Base-by-base conservation (phyloP, 2,329 filamentous ascomycete species). In the Aspergillus novoparasiticus region DNA sequence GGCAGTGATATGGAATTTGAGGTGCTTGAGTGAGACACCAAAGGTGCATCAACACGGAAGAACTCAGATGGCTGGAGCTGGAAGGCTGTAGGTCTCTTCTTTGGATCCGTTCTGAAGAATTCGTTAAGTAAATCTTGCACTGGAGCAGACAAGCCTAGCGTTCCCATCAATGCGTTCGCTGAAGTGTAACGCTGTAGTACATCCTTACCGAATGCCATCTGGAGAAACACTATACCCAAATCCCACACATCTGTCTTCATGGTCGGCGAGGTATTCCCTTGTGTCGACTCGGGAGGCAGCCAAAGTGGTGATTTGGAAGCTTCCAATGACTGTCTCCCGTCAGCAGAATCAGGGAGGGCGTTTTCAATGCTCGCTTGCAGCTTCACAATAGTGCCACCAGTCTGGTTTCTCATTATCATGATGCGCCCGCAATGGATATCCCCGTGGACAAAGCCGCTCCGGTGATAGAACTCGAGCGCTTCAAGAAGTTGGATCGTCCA, bases 191-290 rank as follows among this genome's bases (percentile, higher is more conserved):
- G 90, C 63, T 90, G 85, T 21, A 90, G 83, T 8, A 93, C 86
- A 68, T 93, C 88, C 39, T 93, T 83, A 2, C 95, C 95, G 75
- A 97, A 94, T 4, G 95, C 86, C 93, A 98, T 97, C 75, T 99
- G 94, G 45, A 97, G 78, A 70, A 97, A 91, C 6, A 97, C 86
- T 34, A 97, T 87, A 5, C 95, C 95, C 71, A 99, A 88, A 68
- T 97, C 92, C 95, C 95, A 99, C 10, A 98, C 87, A 75, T 98
- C 95, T 0, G 93, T 92, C 76, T 97, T 97, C 71, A 79, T 90
- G 83, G 76, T 90, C 58, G 76, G 76, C 43, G 76, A 73, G 39
- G 73, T 82, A 34, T 84, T 84, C 32, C 86, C 89, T 63, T 85
- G 86, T 1, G 83, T 84, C 54, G 93, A 84, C 77, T 97, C 93